These are phyloP conservation scores for Rossbeevera mucosa DNA, from an alignment of 768 basidiomycete genomes.

Conservation along the genomic window DNA sequence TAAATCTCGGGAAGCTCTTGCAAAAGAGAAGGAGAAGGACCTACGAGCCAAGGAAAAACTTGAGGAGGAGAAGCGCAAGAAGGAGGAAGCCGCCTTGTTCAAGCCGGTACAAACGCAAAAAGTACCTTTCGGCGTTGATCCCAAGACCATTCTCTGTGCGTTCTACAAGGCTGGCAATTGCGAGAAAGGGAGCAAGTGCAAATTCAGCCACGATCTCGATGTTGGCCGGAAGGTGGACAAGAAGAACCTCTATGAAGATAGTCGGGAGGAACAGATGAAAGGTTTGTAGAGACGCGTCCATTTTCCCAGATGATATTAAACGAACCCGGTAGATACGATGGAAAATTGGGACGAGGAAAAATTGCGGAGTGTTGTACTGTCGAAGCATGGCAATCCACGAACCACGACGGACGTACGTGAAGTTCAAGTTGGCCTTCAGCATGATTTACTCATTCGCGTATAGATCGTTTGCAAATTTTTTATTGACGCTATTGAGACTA, in stretches of 20 bases:
- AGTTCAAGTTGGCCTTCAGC: not conserved
- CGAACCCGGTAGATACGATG: constrained; percentile 74
- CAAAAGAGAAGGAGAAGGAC: constrained; percentile 84
- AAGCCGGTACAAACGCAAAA: constrained; percentile 80
- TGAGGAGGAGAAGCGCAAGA: constrained; percentile 79
- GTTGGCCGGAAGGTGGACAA: constrained; percentile 91
- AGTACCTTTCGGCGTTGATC: constrained; percentile 93
- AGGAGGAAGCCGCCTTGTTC: constrained; percentile 81
- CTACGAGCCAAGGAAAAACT: constrained; percentile 67
- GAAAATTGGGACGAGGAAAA: constrained; percentile 97
- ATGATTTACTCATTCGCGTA: constrained; percentile 4
- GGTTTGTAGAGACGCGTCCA: constrained; percentile 42
- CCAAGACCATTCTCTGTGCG: constrained; percentile 88
- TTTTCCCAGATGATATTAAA: not conserved
- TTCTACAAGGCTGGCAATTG: constrained; percentile 92
- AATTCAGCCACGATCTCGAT: constrained; percentile 92
- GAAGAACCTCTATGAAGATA: constrained; percentile 91
- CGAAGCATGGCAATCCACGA: constrained; percentile 85
- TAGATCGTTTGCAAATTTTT: constrained; percentile 98
- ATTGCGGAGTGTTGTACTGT: constrained; percentile 78
- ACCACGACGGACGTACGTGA: constrained; percentile 81
- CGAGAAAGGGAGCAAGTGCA: constrained; percentile 93
- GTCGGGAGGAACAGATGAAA: constrained; percentile 69
- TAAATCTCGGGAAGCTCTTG: constrained; percentile 73
- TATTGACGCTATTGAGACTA: constrained; percentile 90